phyloP scores from a whole-genome alignment of 2,329 filamentous ascomycete genomes.

The Calonectria pauciramosa region DNA sequence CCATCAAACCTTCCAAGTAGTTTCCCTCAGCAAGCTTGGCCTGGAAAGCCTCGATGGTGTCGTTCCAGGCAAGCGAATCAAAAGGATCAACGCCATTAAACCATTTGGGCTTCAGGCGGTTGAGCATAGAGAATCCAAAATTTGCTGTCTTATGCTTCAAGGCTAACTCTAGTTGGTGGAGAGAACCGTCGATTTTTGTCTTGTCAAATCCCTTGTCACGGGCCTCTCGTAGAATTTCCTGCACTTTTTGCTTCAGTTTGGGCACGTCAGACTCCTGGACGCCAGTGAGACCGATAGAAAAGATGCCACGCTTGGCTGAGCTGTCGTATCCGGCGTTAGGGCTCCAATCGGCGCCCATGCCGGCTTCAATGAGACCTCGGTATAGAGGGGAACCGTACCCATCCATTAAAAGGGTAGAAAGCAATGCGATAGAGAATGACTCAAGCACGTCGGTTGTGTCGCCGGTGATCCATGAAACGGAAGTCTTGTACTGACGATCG shows the following conservation, averaged over 20 bases:
- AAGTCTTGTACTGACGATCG: conserved; percentile 93
- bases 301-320: conserved; percentile 82
- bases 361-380: conserved; percentile 87
- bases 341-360: conserved; percentile 92
- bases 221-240: conserved; percentile 78
- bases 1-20: conserved; percentile 87
- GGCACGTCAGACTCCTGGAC: conserved; percentile 84
- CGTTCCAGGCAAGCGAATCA: conserved; percentile 91
- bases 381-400: conserved; percentile 97
- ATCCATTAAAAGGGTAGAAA: conserved; percentile 89
- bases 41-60: conserved; percentile 88
- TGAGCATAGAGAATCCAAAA: conserved; percentile 92
- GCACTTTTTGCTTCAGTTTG: conserved; percentile 81
- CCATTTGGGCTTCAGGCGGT: conserved; percentile 91
- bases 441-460: conserved; percentile 87
- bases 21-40: conserved; percentile 78
- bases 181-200: conserved; percentile 91
- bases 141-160: conserved; percentile 97
- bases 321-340: conserved; percentile 94
- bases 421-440: conserved; percentile 86
- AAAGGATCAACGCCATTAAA: conserved; percentile 97
- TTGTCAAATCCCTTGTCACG: conserved; percentile 85
- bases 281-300: conserved; percentile 93
- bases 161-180: conserved; percentile 93
- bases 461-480: conserved; percentile 91